Evolutionary conservation across 2,329 filamentous ascomycete species (phyloP), one percentile per base, ranked within the genome.

Genomic region (Blastomyces emzantsi): DNA sequence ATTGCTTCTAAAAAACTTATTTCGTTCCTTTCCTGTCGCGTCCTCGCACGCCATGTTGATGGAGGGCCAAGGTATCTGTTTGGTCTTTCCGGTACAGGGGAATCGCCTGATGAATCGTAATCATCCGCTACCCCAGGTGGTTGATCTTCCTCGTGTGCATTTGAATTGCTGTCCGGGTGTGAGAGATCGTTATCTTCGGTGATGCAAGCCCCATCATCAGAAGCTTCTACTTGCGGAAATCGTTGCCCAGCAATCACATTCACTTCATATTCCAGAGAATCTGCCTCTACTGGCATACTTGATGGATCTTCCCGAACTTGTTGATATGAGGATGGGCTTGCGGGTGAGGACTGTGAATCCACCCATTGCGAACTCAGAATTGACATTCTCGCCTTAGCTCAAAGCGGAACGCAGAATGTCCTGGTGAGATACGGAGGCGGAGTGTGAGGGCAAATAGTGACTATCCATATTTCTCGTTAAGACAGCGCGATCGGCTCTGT

Each of bases 21-120:
- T 1, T 90, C 80, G 8, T 82, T 80, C 63, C 92, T 84, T 75
- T 97, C 94, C 74, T 94, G 89, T 66, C 89, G 86, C 19, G 90
- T 95, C 89, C 96, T 94, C 75, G 93, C 90, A 66, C 84, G 81
- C 90, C 92, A 96, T 67, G 87, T 87, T 43, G 82, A 83, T 19
- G 82, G 75, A 1, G 82, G 76, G 0, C 91, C 90, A n/a, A 74
- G 79, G 81, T 89, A 95, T 65, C 85, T 86, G 72, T 94, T 94
- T 55, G 60, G 52, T 51, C 67, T 64, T 47, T 64, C 45, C 51
- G 61, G 36, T 15, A 11, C 8, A 45, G 45, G 49, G n/a, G 60
- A 49, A 19, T 57, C 60, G n/a, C 63, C 51, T 25, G 60, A 63
- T 13, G 60, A 62, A 43, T 57, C 61, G n/a, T 62, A 60, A 30